Percentiles rank a stretch among this genome's conserved stretches.
These are phyloP conservation scores for Narthecium ossifragum DNA, from an alignment of 106 monocot species.

Conservation along the genomic window DNA sequence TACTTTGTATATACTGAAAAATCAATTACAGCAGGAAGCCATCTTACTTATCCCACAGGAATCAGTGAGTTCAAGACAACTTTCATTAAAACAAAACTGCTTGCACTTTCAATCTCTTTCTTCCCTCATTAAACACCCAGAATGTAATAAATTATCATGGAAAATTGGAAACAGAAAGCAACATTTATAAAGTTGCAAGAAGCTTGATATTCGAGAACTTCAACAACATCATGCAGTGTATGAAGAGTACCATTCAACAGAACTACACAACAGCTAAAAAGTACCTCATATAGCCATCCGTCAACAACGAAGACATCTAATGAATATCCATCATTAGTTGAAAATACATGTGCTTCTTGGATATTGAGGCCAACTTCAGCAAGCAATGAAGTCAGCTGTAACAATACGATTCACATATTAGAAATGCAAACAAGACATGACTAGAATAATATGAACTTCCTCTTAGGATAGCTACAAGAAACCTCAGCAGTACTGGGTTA, in stretches of 20 bases:
- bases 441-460: not conserved
- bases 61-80: not conserved
- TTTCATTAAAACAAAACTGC: not conserved
- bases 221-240: not conserved
- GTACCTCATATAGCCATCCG: slow-evolving; percentile 61
- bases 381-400: slow-evolving; percentile 59
- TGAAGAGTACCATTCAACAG: not conserved
- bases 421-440: not conserved
- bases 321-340: slow-evolving; percentile 61
- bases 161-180: too few relatives aligned
- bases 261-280: slow-evolving; percentile 1
- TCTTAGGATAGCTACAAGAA: not conserved
- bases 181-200: too few relatives aligned
- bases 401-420: slow-evolving; percentile 5
- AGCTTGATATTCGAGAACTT: too few relatives aligned
- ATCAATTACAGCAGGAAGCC: slow-evolving; percentile 9
- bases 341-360: slow-evolving; percentile 70
- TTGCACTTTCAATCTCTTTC: too few relatives aligned
- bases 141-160: too few relatives aligned
- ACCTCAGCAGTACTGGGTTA: too few relatives aligned
- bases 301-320: slow-evolving; percentile 72
- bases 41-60: not conserved
- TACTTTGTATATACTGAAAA: too few relatives aligned
- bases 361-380: slow-evolving; percentile 65
- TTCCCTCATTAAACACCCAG: too few relatives aligned